Evolutionary conservation across 805 yeast genomes (phyloP), one percentile per base, ranked within the genome.

Genomic region (Candida sonorensis): DNA sequence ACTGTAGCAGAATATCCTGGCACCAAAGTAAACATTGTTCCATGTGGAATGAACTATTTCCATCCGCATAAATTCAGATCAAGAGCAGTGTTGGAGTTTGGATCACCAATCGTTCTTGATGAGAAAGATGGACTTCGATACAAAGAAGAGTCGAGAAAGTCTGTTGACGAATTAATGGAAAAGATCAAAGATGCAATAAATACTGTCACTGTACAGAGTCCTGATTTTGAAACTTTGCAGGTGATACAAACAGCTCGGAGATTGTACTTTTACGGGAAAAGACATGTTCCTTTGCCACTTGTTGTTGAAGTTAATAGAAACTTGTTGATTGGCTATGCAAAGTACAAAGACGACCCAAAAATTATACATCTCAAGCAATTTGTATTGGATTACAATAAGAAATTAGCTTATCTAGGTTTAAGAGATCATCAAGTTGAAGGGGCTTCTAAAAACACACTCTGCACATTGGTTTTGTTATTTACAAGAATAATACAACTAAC

Each of bases 41-140:
- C 97, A 4, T 86, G 95, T 54, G 98, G 98, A 13, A 77, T 92
- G 85, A 90, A 90, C 59, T 90, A 90, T 60, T 90, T 90, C 69
- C 94, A 86, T 53, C 88, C 96, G 6, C 94, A 90, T 61, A 87
- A 84, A 54, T 90, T 92, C 61, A 72, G 98, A 55, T 85, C 95
- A 3, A 72, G 98, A 48, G 97, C 96, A 2, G 97, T 90, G 13
- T 68, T 90, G 31, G 98, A 90, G 55, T 90, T 87, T 59, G 97
- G 98, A 10, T 69, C 75, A 28, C 95, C 96, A 4, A 72, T 88
- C 31, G 75, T 69, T 22, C 75, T 92, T 18, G 58, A 74, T 2
- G 60, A 62, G 14, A 72, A 72, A 28, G 65, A 81, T 36, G 86
- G 84, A 4, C 68, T 63, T 12, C 69, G 68, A 45, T 88, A 92